Conservation (phyloP, 2,329 filamentous ascomycete genomes). For the Fusarium sp. region DNA sequence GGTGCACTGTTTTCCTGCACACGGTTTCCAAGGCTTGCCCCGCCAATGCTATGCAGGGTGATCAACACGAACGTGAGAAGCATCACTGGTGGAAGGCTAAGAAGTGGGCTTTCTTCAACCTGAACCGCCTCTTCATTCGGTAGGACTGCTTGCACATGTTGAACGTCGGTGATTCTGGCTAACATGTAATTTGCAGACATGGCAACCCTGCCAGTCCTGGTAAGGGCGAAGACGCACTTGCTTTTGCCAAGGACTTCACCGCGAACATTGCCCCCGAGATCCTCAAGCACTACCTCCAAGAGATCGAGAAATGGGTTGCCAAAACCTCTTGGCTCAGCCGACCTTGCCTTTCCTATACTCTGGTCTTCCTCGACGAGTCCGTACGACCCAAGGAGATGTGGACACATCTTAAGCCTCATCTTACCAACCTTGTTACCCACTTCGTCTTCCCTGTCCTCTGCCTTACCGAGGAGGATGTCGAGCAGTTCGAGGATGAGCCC, state of each 20-base stretch:
- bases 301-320: slow-evolving; percentile 97
- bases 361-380: slow-evolving; percentile 96
- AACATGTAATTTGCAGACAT: slow-evolving; percentile 67
- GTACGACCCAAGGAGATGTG: slow-evolving; percentile 98
- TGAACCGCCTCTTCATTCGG: slow-evolving; percentile 95
- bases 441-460: slow-evolving; percentile 96
- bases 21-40: slow-evolving; percentile 89
- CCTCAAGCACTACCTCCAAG: slow-evolving; percentile 89
- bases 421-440: slow-evolving; percentile 92
- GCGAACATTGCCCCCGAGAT: slow-evolving; percentile 94
- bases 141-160: slow-evolving; percentile 52
- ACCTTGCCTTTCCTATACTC: slow-evolving; percentile 89
- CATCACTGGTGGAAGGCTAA: slow-evolving; percentile 99
- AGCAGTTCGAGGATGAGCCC: slow-evolving; percentile 93
- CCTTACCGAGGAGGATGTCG: slow-evolving; percentile 89
- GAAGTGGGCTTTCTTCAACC: slow-evolving; percentile 98
- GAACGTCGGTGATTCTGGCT: neutral
- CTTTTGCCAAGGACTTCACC: slow-evolving; percentile 91
- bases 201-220: slow-evolving; percentile 84
- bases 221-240: slow-evolving; percentile 78
- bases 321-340: slow-evolving; percentile 96
- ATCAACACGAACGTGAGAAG: slow-evolving; percentile 84
- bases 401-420: slow-evolving; percentile 90
- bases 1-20: slow-evolving; percentile 94
- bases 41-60: slow-evolving; percentile 83